These are phyloP conservation scores for Cercospora sp. DNA, from an alignment of 2,329 filamentous ascomycete species.

Conservation along the genomic window DNA sequence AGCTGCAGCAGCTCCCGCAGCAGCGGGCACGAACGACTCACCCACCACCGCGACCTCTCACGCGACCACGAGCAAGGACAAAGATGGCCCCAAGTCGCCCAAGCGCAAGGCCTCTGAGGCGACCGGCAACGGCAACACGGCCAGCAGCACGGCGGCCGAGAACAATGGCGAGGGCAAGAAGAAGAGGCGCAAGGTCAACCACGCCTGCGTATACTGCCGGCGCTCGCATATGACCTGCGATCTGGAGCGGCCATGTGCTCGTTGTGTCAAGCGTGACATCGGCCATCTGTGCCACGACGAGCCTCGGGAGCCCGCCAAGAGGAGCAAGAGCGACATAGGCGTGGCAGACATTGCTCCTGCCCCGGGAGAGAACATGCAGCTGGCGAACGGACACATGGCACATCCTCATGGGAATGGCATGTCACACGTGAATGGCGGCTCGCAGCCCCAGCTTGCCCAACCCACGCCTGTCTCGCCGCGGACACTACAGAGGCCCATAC, in stretches of 20 bases:
- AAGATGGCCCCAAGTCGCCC: conserved; percentile 8
- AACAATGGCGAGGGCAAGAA: conserved; percentile 39
- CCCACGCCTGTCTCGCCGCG: conserved; percentile 67
- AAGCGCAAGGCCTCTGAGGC: conserved; percentile 18
- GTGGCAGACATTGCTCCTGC: conserved; percentile 42
- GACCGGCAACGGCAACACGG: background rate
- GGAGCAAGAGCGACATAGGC: conserved; percentile 61
- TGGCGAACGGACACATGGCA: conserved; percentile 20
- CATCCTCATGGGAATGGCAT: conserved; percentile 19
- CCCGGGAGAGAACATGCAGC: conserved; percentile 21
- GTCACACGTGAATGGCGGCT: conserved; percentile 17
- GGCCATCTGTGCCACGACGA: conserved; percentile 98
- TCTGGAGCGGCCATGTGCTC: conserved; percentile 84
- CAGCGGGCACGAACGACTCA: background rate
- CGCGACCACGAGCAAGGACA: background rate
- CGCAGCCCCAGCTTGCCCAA: conserved; percentile 64
- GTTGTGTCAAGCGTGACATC: conserved; percentile 98
- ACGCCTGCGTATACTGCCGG: conserved; percentile 56
- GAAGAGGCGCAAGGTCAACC: conserved; percentile 57
- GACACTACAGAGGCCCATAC: conserved; percentile 58
- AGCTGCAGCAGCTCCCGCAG: background rate
- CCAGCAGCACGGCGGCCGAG: background rate
- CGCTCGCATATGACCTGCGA: conserved; percentile 59
- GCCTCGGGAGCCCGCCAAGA: conserved; percentile 83
- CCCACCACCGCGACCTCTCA: background rate